Evolutionary conservation across 371 early-diverging fungal species (phyloP).

Genomic region (Apophysomyces trapeziformis): DNA sequence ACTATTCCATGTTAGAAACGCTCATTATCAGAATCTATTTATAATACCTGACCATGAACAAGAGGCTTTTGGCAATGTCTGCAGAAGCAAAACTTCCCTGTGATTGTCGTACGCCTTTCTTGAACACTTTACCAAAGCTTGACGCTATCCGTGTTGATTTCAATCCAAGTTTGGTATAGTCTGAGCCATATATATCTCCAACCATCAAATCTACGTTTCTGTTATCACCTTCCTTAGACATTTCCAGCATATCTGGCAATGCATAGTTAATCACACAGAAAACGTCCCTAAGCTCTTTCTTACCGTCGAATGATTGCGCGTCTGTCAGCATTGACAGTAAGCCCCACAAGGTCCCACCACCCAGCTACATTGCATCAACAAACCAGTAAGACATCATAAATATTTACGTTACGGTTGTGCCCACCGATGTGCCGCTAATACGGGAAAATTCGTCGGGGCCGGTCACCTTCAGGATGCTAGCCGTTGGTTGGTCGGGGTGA

Average conservation of each 20-base stretch:
- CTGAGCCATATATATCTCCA: constrained; percentile 96
- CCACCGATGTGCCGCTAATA: constrained; percentile 91
- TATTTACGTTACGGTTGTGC: constrained; percentile 14
- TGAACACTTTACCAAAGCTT: constrained; percentile 95
- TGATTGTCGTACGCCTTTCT: constrained; percentile 66
- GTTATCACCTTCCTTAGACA: constrained; percentile 92
- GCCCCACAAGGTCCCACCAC: constrained; percentile 99
- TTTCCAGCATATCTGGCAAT: constrained; percentile 86
- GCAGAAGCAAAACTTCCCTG: constrained; percentile 67
- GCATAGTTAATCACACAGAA: background rate
- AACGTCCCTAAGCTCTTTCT: background rate
- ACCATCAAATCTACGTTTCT: constrained; percentile 92
- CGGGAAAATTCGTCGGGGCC: constrained; percentile 78
- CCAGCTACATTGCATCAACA: constrained; percentile 58
- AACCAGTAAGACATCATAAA: background rate
- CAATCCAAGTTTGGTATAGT: constrained; percentile 85
- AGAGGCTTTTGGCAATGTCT: constrained; percentile 87
- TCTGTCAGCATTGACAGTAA: constrained; percentile 86
- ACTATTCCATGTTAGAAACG: constrained; percentile 44
- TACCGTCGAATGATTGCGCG: constrained; percentile 85
- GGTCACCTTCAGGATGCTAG: constrained; percentile 84
- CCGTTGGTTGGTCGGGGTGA: background rate
- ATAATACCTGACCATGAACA: constrained; percentile 85
- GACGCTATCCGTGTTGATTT: constrained; percentile 93
- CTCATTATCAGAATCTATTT: background rate